Evolutionary conservation across 768 basidiomycete species (phyloP), one percentile per base, ranked within the genome.

Genomic region (Tricholoma sp.): DNA sequence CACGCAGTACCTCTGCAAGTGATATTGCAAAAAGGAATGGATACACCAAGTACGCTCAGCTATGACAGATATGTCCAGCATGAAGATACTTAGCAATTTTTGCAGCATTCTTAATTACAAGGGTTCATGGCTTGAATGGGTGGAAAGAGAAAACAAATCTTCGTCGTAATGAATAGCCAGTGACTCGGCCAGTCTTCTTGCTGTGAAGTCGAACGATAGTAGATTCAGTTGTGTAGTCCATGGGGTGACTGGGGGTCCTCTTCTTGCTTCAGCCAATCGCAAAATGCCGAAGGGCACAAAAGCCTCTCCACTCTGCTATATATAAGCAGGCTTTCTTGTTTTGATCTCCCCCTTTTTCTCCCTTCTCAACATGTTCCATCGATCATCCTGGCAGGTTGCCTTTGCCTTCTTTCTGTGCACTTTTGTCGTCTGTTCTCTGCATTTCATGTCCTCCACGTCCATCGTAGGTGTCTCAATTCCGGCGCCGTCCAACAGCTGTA

Each of bases 101-200:
- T 20, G 4, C 49, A 87, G 85, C 53, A 66, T 85, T 50, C 68
- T 83, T 56, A 94, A 94, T 65, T 96, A 93, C 68, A 81, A 81
- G 61, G 93, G 93, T 8, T 91, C 89, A 17, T 96, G 91, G 91
- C 69, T 91, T 53, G 90, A 95, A 61, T 96, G 93, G 93, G 79
- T 81, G 11, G 75, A 74, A 67, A 84, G 74, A 60, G 76, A 76
- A 64, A 77, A 64, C 59, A 74, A 70, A 50, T 71, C 71, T 57
- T 54, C 61, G 6, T 50, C 6, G 47, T 49, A 31, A 42, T 37
- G 17, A 31, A 42, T 37, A 6, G 8, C 28, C 10, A 13, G 29
- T 33, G n/a, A n/a, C n/a, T n/a, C n/a, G n/a, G n/a, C n/a, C n/a
- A n/a, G n/a, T n/a, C n/a, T n/a, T n/a, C n/a, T n/a, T n/a, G n/a